A percentile compares a stretch with the other conserved stretches of the same genome.
Conservation (phyloP, 768 basidiomycete genomes). For the Dacryopinax primogenitus region DNA sequence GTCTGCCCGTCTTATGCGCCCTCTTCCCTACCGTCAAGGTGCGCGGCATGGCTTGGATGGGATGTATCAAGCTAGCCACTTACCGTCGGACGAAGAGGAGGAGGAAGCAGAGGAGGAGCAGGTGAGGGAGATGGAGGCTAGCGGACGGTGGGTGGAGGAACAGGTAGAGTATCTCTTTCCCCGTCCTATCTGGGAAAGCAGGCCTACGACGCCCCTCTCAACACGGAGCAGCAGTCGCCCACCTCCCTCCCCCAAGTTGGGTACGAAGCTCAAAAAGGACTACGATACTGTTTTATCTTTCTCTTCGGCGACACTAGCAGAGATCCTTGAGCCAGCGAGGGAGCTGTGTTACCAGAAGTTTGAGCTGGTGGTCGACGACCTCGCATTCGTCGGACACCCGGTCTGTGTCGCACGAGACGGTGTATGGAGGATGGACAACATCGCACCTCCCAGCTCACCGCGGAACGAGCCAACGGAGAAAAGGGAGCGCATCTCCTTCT, state of each 20-base stretch:
- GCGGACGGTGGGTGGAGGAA: constrained; percentile 11
- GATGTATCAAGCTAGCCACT: constrained; percentile 14
- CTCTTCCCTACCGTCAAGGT: constrained; percentile 46
- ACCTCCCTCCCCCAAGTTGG: no score
- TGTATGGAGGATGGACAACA: constrained; percentile 43
- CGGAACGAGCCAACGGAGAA: neutral
- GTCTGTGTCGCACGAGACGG: constrained; percentile 67
- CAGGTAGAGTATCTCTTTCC: no score
- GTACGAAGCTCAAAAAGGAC: neutral
- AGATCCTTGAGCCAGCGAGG: constrained; percentile 57
- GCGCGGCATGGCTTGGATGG: constrained; percentile 49
- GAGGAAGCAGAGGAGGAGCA: constrained; percentile 9
- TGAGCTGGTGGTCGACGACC: constrained; percentile 78
- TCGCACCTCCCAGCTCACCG: constrained; percentile 6
- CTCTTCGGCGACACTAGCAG: constrained; percentile 64
- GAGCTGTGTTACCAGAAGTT: constrained; percentile 89
- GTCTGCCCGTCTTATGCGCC: constrained; percentile 56
- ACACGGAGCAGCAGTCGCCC: no score
- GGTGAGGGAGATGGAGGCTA: constrained; percentile 23
- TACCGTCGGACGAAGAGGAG: constrained; percentile 10
- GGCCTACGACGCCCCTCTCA: neutral
- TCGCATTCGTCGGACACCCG: constrained; percentile 90
- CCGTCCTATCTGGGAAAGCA: no score
- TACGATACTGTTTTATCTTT: neutral
- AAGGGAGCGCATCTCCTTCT: constrained; percentile 27